These are phyloP conservation scores for Talaromyces albobiverticillius DNA, from an alignment of 2,329 filamentous ascomycete genomes.

Conservation along the genomic window DNA sequence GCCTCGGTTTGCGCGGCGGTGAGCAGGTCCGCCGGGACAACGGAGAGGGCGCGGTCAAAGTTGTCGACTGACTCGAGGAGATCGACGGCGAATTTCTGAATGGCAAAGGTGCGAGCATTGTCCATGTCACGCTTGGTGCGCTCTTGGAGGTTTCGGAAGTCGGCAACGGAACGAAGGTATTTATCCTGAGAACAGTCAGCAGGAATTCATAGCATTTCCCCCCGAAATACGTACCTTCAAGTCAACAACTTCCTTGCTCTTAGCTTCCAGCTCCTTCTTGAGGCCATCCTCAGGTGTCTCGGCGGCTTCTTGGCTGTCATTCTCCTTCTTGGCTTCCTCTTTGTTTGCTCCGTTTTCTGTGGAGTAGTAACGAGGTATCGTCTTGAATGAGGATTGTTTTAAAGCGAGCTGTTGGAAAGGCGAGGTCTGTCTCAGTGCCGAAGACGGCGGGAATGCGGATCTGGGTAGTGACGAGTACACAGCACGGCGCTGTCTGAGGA, in stretches of 20 bases:
- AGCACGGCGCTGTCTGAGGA: slow-evolving; percentile 42
- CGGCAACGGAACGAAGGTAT: slow-evolving; percentile 88
- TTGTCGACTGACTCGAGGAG: slow-evolving; percentile 95
- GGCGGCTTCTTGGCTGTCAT: slow-evolving; percentile 44
- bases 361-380: slow-evolving; percentile 41
- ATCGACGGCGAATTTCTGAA: slow-evolving; percentile 91
- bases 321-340: slow-evolving; percentile 32
- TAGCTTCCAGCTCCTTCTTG: slow-evolving; percentile 67
- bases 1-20: slow-evolving; percentile 51
- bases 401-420: slow-evolving; percentile 30
- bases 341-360: slow-evolving; percentile 30
- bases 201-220: background rate
- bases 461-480: slow-evolving; percentile 33
- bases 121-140: slow-evolving; percentile 89
- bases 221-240: too few relatives aligned
- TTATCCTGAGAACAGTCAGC: slow-evolving; percentile 66
- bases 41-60: slow-evolving; percentile 84
- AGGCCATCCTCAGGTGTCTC: slow-evolving; percentile 47
- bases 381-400: slow-evolving; percentile 31
- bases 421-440: slow-evolving; percentile 32
- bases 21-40: slow-evolving; percentile 74
- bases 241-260: slow-evolving; percentile 71
- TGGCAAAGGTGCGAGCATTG: slow-evolving; percentile 83
- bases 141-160: slow-evolving; percentile 97
- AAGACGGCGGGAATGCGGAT: slow-evolving; percentile 31